These are phyloP conservation scores for Saccharomycopsis amapae DNA, from an alignment of 805 yeast species.

Conservation along the genomic window DNA sequence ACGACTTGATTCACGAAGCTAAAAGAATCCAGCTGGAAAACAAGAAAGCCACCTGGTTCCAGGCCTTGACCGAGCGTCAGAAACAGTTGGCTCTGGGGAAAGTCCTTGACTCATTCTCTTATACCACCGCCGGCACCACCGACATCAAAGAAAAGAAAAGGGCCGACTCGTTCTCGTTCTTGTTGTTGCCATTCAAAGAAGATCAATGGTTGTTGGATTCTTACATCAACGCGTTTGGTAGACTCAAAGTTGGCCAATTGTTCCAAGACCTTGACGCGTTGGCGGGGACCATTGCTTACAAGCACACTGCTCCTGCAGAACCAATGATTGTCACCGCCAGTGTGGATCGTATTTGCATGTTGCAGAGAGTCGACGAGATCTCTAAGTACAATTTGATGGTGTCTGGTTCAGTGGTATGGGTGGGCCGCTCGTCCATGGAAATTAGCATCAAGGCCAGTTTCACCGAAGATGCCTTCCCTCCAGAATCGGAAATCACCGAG, in stretches of 20 bases:
- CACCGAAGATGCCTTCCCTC: slow-evolving; percentile 48
- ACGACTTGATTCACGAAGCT: slow-evolving; percentile 14
- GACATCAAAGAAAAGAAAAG: slow-evolving; percentile 67
- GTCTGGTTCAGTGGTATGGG: slow-evolving; percentile 92
- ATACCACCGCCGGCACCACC: slow-evolving; percentile 65
- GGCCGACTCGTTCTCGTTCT: slow-evolving; percentile 65
- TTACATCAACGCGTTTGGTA: slow-evolving; percentile 85
- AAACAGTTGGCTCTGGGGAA: slow-evolving; percentile 68
- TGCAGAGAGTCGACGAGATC: slow-evolving; percentile 76
- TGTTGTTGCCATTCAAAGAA: slow-evolving; percentile 74
- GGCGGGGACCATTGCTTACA: slow-evolving; percentile 89
- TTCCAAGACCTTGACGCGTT: slow-evolving; percentile 92
- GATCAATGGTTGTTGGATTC: slow-evolving; percentile 79
- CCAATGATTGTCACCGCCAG: slow-evolving; percentile 95
- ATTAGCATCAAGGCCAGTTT: slow-evolving; percentile 86
- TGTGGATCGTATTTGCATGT: slow-evolving; percentile 84
- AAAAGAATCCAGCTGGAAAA: slow-evolving; percentile 11
- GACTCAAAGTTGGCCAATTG: slow-evolving; percentile 84
- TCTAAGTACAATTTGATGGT: slow-evolving; percentile 66
- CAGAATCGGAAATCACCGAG: slow-evolving; percentile 39
- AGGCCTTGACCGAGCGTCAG: slow-evolving; percentile 69
- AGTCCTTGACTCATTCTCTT: slow-evolving; percentile 60
- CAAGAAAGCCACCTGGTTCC: slow-evolving; percentile 70
- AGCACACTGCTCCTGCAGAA: slow-evolving; percentile 91
- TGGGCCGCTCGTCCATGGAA: slow-evolving; percentile 94